Evolutionary conservation across 805 yeast species (phyloP), one percentile per base, ranked within the genome.

Genomic region (Sugiyamaella mastotermitis): DNA sequence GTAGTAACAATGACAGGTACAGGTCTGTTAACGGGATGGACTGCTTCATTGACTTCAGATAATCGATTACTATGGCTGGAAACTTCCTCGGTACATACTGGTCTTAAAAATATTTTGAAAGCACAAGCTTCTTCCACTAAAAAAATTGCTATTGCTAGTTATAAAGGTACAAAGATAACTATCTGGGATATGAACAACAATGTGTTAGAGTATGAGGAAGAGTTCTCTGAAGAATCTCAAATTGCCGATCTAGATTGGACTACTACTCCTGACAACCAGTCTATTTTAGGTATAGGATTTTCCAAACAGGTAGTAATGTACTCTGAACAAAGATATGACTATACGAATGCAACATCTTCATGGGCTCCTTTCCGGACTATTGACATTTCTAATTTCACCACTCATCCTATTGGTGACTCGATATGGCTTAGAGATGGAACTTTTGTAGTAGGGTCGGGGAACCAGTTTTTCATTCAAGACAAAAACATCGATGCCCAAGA

Each of bases 191-290:
- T 80, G 25, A 69, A 69, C 31, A 66, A 79, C 21, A 74, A 79
- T 3, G 76, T 83, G 1, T 59, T 84, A 37, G 95, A 83, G 53
- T 82, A 74, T 49, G 67, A 66, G 33, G 70, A 65, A 40, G 37
- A 40, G 1, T 70, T 67, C 45, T 70, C 57, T 8, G 39, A 45
- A 11, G 44, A 44, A 3, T 52, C 52, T 8, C 27, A 41, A 3
- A 76, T 87, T 5, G 58, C 68, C 17, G 96, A 87, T 56, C 65
- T 88, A 19, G 97, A 88, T 60, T 88, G 97, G 97, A 83, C 95
- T 0, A 72, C 80, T 37, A 77, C 80, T 1, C 67, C 66, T 9
- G 69, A 64, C 41, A 73, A 76, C 24, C 84, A 79, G 52, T 81
- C 87, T 29, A 74, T 88, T 4, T 64, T 88, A 21, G 81, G 95